Percentiles rank a stretch among this genome's conserved stretches.
Evolutionary conservation across 768 basidiomycete species (phyloP).

Genomic region (Agaricus blazei): DNA sequence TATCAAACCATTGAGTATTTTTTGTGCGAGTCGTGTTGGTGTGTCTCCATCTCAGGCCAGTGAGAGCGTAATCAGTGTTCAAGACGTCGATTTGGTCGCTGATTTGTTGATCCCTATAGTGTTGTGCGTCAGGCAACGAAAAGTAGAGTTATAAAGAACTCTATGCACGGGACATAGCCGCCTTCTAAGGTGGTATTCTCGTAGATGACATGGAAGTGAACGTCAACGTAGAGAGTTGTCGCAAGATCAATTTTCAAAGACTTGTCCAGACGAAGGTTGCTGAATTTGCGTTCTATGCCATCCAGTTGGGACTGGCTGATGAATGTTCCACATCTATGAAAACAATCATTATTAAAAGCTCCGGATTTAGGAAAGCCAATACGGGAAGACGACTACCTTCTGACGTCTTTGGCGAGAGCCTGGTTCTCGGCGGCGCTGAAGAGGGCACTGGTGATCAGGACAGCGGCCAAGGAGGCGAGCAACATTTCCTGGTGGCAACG

Average conservation of each 20-base stretch:
- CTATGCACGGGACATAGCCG: slow-evolving; percentile 37
- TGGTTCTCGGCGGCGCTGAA: not conserved
- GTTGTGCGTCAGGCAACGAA: not conserved
- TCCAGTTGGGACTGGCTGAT: not conserved
- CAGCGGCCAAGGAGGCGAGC: not conserved
- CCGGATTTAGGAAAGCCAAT: not conserved
- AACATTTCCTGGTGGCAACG: not conserved
- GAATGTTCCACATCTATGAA: slow-evolving; percentile 1
- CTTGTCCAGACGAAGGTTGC: not conserved
- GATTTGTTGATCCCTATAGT: slow-evolving; percentile 9
- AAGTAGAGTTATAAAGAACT: not conserved
- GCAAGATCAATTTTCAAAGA: not conserved
- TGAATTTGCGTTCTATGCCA: slow-evolving; percentile 1
- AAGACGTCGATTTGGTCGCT: slow-evolving; percentile 12
- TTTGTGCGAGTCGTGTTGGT: slow-evolving; percentile 7
- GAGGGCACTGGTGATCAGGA: not conserved
- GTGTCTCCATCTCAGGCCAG: slow-evolving; percentile 13
- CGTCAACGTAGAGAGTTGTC: slow-evolving; percentile 17
- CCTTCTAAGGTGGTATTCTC: slow-evolving; percentile 24
- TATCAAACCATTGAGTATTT: slow-evolving; percentile 13
- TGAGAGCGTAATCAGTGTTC: slow-evolving; percentile 9
- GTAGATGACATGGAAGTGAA: slow-evolving; percentile 36
- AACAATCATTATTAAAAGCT: not conserved
- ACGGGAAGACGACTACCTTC: not conserved
- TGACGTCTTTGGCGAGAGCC: not conserved